Conservation (phyloP, 768 basidiomycete genomes). For the Pleurotus eryngii region DNA sequence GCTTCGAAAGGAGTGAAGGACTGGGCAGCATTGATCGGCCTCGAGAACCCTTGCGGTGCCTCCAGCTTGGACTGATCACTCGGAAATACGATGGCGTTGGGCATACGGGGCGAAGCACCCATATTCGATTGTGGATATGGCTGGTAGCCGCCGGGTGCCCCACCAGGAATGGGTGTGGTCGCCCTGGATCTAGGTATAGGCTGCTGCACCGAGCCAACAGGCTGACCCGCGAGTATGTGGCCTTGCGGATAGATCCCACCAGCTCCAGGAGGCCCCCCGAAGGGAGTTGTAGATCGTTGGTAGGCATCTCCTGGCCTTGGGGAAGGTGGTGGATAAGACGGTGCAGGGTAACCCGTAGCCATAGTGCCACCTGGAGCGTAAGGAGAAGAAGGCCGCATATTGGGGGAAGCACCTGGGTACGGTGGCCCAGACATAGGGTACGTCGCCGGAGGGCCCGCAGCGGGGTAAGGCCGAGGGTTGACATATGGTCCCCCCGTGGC, state of each 20-base stretch:
- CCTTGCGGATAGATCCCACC: slow-evolving; percentile 49
- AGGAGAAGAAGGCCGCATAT: slow-evolving; percentile 41
- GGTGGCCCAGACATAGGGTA: slow-evolving; percentile 14
- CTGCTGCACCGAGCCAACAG: slow-evolving; percentile 32
- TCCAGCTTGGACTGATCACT: slow-evolving; percentile 41
- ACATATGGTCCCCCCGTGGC: slow-evolving; percentile 19
- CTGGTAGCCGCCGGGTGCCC: slow-evolving; percentile 13
- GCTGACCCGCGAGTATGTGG: slow-evolving; percentile 54
- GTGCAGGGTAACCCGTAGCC: slow-evolving; percentile 27
- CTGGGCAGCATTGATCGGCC: slow-evolving; percentile 64
- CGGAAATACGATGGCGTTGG: slow-evolving; percentile 25
- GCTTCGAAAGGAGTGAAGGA: slow-evolving; percentile 67
- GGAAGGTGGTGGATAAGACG: slow-evolving; percentile 34
- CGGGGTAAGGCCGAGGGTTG: slow-evolving; percentile 22
- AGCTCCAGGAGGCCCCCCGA: slow-evolving; percentile 23
- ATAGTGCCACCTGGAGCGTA: slow-evolving; percentile 23
- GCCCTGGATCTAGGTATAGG: slow-evolving; percentile 36
- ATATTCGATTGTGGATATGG: slow-evolving; percentile 16
- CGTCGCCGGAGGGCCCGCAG: slow-evolving; percentile 9
- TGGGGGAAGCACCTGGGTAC: slow-evolving; percentile 39
- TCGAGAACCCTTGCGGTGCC: slow-evolving; percentile 71
- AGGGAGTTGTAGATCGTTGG: slow-evolving; percentile 42
- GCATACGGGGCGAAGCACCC: slow-evolving; percentile 30
- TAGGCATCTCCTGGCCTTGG: slow-evolving; percentile 33
- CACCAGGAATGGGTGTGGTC: slow-evolving; percentile 52